Evolutionary conservation across 345 rosid genomes (phyloP).

Genomic region (Isatis tinctoria): DNA sequence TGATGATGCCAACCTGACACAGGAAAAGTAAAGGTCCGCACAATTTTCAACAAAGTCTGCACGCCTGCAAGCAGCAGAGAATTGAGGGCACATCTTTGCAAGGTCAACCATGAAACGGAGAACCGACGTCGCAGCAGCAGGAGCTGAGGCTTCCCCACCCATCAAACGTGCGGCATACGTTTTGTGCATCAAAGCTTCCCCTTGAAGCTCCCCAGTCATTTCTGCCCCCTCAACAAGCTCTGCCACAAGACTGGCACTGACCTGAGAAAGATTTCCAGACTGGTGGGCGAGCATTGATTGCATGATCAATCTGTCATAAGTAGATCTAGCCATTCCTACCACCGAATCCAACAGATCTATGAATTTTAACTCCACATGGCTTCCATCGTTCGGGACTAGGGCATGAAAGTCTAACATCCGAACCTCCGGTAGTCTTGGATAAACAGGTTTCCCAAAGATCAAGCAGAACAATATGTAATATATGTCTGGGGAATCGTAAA

Average conservation of each 20-base stretch:
- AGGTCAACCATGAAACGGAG: constrained; percentile 99
- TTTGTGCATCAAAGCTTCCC: constrained; percentile 99
- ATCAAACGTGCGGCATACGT: constrained; percentile 97
- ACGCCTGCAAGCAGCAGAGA: constrained; percentile 91
- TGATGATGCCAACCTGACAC: constrained; percentile 69
- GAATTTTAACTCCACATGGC: constrained; percentile 74
- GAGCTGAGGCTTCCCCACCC: constrained; percentile 99
- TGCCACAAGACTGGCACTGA: constrained; percentile 84
- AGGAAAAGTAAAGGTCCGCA: constrained; percentile 90
- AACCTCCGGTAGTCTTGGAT: constrained; percentile 97
- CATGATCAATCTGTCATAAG: constrained; percentile 85
- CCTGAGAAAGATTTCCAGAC: constrained; percentile 86
- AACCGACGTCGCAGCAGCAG: constrained; percentile 95
- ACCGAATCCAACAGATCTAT: constrained; percentile 92
- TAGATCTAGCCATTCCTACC: constrained; percentile 88
- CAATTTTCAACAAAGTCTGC: constrained; percentile 91
- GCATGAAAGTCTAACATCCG: constrained; percentile 99
- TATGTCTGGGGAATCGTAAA: constrained; percentile 97
- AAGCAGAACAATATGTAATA: constrained; percentile 93
- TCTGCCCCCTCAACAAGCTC: constrained; percentile 93
- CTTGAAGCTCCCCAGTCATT: constrained; percentile 97
- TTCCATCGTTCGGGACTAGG: constrained; percentile 83
- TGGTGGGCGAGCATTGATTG: constrained; percentile 89
- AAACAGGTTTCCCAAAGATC: constrained; percentile 91
- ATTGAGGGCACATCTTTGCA: constrained; percentile 94